A percentile compares a stretch with the other conserved stretches of the same genome.
These are phyloP conservation scores for Suhomyces emberorum DNA, from an alignment of 805 yeast genomes.

Conservation along the genomic window DNA sequence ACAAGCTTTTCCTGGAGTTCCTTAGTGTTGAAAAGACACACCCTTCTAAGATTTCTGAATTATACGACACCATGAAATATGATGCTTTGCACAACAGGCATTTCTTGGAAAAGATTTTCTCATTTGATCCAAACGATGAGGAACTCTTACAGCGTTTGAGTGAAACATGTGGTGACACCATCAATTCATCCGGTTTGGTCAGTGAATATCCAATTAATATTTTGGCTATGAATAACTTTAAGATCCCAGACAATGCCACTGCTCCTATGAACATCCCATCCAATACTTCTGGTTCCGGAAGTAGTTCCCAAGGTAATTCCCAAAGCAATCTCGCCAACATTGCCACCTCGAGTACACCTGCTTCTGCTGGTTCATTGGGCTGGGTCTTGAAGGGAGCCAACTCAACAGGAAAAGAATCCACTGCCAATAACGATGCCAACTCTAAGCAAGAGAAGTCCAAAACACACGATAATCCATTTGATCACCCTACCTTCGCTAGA, in stretches of 20 bases:
- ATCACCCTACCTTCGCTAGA: slow-evolving; percentile 72
- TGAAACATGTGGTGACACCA: slow-evolving; percentile 40
- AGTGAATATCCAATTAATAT: slow-evolving; percentile 72
- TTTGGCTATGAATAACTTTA: slow-evolving; percentile 73
- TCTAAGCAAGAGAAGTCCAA: slow-evolving; percentile 13
- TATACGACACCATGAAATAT: slow-evolving; percentile 97
- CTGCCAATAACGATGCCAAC: slow-evolving; percentile 18
- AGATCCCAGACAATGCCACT: slow-evolving; percentile 44
- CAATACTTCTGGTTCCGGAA: slow-evolving; percentile 12
- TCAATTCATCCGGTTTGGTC: slow-evolving; percentile 53
- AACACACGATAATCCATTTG: slow-evolving; percentile 50
- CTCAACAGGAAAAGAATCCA: slow-evolving; percentile 12
- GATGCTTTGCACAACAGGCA: slow-evolving; percentile 95
- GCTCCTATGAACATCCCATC: slow-evolving; percentile 14
- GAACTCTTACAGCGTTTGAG: slow-evolving; percentile 31
- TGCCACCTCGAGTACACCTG: slow-evolving; percentile 19
- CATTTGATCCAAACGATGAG: slow-evolving; percentile 51
- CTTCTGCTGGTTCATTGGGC: slow-evolving; percentile 65
- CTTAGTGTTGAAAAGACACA: slow-evolving; percentile 92
- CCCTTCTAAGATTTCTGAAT: slow-evolving; percentile 93
- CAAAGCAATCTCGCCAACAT: slow-evolving; percentile 17
- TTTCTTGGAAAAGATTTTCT: slow-evolving; percentile 78
- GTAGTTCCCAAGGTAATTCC: slow-evolving; percentile 7
- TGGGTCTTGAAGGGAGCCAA: slow-evolving; percentile 59
- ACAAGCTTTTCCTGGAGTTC: slow-evolving; percentile 89